These are phyloP conservation scores for Primulina huaijiensis DNA, from an alignment of 257 asterid genomes.

Conservation along the genomic window DNA sequence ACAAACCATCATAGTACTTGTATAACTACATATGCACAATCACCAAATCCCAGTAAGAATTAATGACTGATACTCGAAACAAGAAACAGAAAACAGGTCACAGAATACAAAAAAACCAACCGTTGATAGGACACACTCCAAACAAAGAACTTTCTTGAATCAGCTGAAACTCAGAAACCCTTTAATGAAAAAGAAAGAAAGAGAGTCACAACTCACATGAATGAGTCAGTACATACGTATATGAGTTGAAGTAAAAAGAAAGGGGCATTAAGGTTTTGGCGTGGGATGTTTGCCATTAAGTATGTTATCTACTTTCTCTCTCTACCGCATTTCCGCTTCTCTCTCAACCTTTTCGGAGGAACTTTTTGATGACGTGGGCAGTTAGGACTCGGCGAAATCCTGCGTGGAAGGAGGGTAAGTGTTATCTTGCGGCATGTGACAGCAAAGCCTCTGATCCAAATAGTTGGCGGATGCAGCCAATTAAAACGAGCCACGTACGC, in stretches of 20 bases:
- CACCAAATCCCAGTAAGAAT: too few relatives aligned
- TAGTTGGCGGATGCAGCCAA: conserved; percentile 26
- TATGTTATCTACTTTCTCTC: too few relatives aligned
- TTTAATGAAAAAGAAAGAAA: not conserved
- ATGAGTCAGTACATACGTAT: too few relatives aligned
- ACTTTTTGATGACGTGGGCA: conserved; percentile 61
- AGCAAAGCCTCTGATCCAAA: conserved; percentile 40
- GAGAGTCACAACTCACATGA: not conserved
- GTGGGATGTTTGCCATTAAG: conserved; percentile 30
- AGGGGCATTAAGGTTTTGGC: conserved; percentile 21
- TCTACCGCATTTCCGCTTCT: not conserved
- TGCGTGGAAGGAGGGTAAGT: conserved; percentile 26
- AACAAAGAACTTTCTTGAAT: conserved; percentile 28
- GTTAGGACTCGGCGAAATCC: conserved; percentile 28
- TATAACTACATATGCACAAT: not conserved
- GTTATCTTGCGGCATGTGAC: conserved; percentile 42
- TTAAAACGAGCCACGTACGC: conserved; percentile 34
- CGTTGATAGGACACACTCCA: conserved; percentile 28
- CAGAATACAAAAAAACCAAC: too few relatives aligned
- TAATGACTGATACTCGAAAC: too few relatives aligned
- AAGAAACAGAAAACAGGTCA: too few relatives aligned
- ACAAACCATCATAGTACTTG: too few relatives aligned
- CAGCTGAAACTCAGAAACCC: conserved; percentile 24
- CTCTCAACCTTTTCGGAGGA: conserved; percentile 29
- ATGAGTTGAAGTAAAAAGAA: not conserved